These are phyloP conservation scores for Talaromyces thailandensis DNA, from an alignment of 495 filamentous ascomycete genomes.

Conservation along the genomic window DNA sequence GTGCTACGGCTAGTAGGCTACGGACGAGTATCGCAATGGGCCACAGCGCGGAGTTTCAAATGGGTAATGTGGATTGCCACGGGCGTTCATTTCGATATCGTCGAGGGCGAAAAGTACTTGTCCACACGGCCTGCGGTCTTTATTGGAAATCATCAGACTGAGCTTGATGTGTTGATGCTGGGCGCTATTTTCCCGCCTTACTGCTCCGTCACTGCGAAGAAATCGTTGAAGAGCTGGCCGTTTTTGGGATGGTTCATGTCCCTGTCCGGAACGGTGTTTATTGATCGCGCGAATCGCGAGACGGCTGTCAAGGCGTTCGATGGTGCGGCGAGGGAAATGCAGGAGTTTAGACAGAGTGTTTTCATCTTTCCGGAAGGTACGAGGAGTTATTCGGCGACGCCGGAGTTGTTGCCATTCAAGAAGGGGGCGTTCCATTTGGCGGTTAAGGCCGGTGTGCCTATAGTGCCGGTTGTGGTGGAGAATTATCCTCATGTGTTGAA, in stretches of 20 bases:
- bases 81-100: conserved; percentile 69
- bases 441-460: conserved; percentile 84
- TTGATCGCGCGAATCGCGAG: conserved; percentile 75
- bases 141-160: conserved; percentile 88
- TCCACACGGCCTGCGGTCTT: conserved; percentile 77
- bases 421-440: conserved; percentile 97
- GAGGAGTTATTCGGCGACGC: conserved; percentile 73
- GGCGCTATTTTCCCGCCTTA: conserved; percentile 81
- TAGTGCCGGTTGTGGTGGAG: conserved; percentile 74
- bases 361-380: conserved; percentile 96
- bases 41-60: conserved; percentile 72
- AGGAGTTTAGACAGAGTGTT: conserved; percentile 66
- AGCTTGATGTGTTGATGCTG: conserved; percentile 88
- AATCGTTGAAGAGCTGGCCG: conserved; percentile 67
- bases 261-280: conserved; percentile 83
- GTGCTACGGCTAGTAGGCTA: conserved; percentile 61
- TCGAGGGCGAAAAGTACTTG: conserved; percentile 58
- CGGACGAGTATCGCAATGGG: conserved; percentile 76
- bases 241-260: conserved; percentile 97
- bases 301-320: conserved; percentile 81
- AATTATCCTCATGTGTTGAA: conserved; percentile 84
- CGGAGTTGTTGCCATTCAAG: conserved; percentile 83
- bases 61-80: conserved; percentile 66
- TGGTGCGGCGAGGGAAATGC: conserved; percentile 73
- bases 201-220: conserved; percentile 91